Percentiles rank a stretch among this genome's conserved stretches.
phyloP scores from a whole-genome alignment of 1,284 basidiomycete species.

The Fomitiporia mediterranea region DNA sequence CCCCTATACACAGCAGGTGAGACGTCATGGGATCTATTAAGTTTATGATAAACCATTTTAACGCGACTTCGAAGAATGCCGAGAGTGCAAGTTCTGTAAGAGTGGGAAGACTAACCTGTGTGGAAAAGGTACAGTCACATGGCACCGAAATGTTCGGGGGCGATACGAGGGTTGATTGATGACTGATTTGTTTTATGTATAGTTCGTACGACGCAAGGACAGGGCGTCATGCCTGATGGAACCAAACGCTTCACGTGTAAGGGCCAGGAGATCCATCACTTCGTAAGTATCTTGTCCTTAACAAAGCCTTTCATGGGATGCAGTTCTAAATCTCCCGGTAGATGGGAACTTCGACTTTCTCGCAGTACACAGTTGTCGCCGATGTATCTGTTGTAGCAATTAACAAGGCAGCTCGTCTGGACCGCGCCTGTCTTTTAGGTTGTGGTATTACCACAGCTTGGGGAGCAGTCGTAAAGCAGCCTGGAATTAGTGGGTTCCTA shows the following conservation, averaged over 20 bases:
- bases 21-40: slow-evolving; percentile 21
- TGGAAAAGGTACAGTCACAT: slow-evolving; percentile 57
- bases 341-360: slow-evolving; percentile 99
- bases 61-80: slow-evolving; percentile 61
- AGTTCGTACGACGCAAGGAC: slow-evolving; percentile 94
- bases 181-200: slow-evolving; percentile 13
- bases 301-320: background rate
- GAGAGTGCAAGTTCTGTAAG: slow-evolving; percentile 97
- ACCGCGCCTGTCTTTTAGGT: slow-evolving; percentile 92
- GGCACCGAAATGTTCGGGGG: background rate
- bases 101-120: slow-evolving; percentile 98
- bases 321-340: slow-evolving; percentile 29
- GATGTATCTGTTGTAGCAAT: slow-evolving; percentile 96
- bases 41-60: background rate
- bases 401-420: slow-evolving; percentile 80
- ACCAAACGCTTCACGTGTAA: slow-evolving; percentile 89
- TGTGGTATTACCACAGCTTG: slow-evolving; percentile 98
- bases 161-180: background rate
- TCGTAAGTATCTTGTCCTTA: slow-evolving; percentile 49
- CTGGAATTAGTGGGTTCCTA: slow-evolving; percentile 61
- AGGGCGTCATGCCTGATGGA: slow-evolving; percentile 94
- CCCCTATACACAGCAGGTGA: slow-evolving; percentile 88
- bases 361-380: slow-evolving; percentile 98
- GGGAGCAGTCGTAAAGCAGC: slow-evolving; percentile 82
- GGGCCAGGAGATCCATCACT: slow-evolving; percentile 87